A percentile compares a stretch with the other conserved stretches of the same genome.
Evolutionary conservation across 1,284 basidiomycete genomes (phyloP).

Genomic region (Thecaphora thlaspeos): DNA sequence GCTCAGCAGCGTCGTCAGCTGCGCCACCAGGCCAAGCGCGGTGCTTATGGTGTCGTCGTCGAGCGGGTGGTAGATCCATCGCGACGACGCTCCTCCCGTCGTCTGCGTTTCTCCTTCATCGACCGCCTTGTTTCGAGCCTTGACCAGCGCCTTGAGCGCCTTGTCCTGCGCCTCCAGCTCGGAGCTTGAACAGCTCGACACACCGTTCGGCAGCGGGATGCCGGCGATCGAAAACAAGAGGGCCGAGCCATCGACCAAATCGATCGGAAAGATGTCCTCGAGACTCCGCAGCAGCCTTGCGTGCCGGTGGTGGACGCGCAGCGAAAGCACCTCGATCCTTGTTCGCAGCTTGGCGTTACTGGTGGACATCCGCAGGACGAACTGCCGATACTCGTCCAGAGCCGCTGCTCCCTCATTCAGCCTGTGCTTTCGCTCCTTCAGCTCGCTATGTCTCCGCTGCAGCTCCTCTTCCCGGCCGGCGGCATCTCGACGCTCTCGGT

Average conservation of each 20-base stretch:
- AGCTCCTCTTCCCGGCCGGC: constrained; percentile 3
- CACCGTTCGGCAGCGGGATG: constrained; percentile 47
- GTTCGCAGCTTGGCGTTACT: neutral
- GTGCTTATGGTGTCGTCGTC: constrained; percentile 42
- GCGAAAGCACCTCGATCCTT: neutral
- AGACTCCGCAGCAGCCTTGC: constrained; percentile 40
- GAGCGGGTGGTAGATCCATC: constrained; percentile 25
- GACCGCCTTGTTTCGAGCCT: constrained; percentile 1
- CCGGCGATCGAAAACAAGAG: constrained; percentile 52
- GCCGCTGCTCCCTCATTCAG: neutral
- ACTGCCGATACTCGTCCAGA: neutral
- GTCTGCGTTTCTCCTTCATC: constrained; percentile 1
- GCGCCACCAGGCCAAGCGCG: constrained; percentile 49
- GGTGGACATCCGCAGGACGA: neutral
- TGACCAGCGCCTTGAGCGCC: constrained; percentile 12
- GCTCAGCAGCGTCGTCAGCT: constrained; percentile 47
- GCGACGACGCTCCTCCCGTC: constrained; percentile 6
- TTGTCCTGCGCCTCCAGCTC: constrained; percentile 25
- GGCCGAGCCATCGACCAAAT: constrained; percentile 43
- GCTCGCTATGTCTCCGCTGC: constrained; percentile 3
- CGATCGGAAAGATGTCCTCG: constrained; percentile 53
- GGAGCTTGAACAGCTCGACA: constrained; percentile 12
- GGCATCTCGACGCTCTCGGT: constrained; percentile 6
- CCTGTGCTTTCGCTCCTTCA: constrained; percentile 2
- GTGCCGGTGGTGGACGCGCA: constrained; percentile 23